Evolutionary conservation across 257 asterid genomes (phyloP), one percentile per base, ranked within the genome.

Genomic region (Ilex asprella): DNA sequence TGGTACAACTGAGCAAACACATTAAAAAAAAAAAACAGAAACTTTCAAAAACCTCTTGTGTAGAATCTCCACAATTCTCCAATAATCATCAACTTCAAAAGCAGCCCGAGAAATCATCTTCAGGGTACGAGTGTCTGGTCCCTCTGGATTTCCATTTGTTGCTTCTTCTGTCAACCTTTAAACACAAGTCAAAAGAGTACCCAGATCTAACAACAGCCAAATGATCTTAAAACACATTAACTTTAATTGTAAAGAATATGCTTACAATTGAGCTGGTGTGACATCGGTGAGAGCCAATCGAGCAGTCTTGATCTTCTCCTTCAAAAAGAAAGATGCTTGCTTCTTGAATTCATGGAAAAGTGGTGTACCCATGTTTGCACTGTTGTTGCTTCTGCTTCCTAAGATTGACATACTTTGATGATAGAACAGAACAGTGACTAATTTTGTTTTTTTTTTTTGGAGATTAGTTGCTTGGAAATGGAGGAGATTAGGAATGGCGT

Each of bases 231-330:
- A 21, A 21, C 27, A 21, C 27, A 21, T 21, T 21, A 21, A 21
- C 27, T 21, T 21, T 21, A 21, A 21, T 21, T 21, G 27, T 21
- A 53, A 53, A 4, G 10, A 21, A 35, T 2, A 35, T 54, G 57
- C 76, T 69, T 70, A 88, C 96, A 92, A 66, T 60, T 92, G 93
- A 16, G 85, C 82, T 0, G 95, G 97, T 2, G 97, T 89, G 67
- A 85, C 97, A 68, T 92, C 98, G 16, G 97, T 92, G 35, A 92
- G 72, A 12, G 87, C 97, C 70, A 92, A 71, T 66, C 97, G 77
- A 7, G 98, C 98, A 60, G 96, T 84, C 57, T 83, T 88, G 84
- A 92, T 86, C 96, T 92, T 89, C 78, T 89, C 98, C 68, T 76
- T 92, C 69, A 92, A 76, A 67, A 83, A 89, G 74, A 86, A 86